Base-by-base conservation (phyloP, 2,329 filamentous ascomycete genomes). In the Pseudogymnoascus sp. region DNA sequence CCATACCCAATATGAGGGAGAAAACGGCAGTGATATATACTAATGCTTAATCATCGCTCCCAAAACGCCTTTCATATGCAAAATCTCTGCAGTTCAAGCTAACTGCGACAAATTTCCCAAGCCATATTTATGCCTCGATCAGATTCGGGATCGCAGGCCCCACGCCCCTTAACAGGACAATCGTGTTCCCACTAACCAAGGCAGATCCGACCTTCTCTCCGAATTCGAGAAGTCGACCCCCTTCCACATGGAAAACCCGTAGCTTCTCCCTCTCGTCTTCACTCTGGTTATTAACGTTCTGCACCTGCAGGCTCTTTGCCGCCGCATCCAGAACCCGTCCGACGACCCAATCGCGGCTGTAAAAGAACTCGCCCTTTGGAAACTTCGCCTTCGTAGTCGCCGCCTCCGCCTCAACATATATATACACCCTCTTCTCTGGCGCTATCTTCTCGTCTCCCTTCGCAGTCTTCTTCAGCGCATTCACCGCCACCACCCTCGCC, bases 171-270 rank as follows among this genome's bases (percentile, higher is more conserved):
- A 99, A 70, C 69, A 99, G 72, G 22, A 97, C 92, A 65, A 99
- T 85, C 9, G 92, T 97, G 72, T 99, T 93, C 1, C 94, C 94
- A 67, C 84, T 92, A 65, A 84, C 84, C 62, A 95, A 78, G 28
- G 80, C 81, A 59, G 80, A 79, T 4, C 91, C 92, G 61, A 96
- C 79, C 78, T 93, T 92, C 74, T 97, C 92, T 22, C 83, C 86
- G 70, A 95, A 99, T 63, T 94, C 92, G 65, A 99, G 74, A 64
- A 99, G 74, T 62, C 91, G 79, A 0, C 94, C 94, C 0, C 88
- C 90, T 71, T 99, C 92, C 0, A 99, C 90, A 72, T 97, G 92
- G 70, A 96, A 99, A 0, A 99, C 86, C 7, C 94, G 78, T 66
- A 99, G 73, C 74, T 88, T 88, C 63, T 92, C 87, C 71, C 88